phyloP scores from a whole-genome alignment of 768 basidiomycete genomes.

The Boletus pseudopeckii region DNA sequence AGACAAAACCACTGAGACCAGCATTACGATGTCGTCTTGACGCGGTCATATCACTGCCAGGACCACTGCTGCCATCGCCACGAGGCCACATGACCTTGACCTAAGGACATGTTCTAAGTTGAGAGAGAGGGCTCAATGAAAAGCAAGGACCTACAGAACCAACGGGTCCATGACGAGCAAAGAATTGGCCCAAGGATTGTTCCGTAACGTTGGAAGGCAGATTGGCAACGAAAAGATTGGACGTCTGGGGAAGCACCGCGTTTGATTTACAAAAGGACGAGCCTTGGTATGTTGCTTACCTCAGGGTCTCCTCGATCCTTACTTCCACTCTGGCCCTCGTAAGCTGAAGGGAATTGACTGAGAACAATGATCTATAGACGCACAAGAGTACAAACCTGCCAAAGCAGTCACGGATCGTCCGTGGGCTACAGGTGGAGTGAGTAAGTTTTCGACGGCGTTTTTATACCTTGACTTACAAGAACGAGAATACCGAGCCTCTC shows the following conservation, averaged over 20 bases:
- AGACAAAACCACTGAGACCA: slow-evolving; percentile 93
- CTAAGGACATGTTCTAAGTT: slow-evolving; percentile 35
- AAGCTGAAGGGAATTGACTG: slow-evolving; percentile 44
- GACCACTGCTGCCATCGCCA: slow-evolving; percentile 61
- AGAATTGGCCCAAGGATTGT: slow-evolving; percentile 80
- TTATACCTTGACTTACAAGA: slow-evolving; percentile 43
- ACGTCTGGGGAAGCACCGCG: slow-evolving; percentile 53
- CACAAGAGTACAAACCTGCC: slow-evolving; percentile 56
- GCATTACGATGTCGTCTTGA: slow-evolving; percentile 66
- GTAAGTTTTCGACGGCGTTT: background rate
- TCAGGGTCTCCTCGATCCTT: slow-evolving; percentile 86
- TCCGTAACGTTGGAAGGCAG: slow-evolving; percentile 86
- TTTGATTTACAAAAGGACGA: background rate
- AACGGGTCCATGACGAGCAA: slow-evolving; percentile 89
- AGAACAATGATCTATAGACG: background rate
- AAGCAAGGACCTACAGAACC: slow-evolving; percentile 61
- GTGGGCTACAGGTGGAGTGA: slow-evolving; percentile 38
- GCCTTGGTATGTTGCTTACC: slow-evolving; percentile 39
- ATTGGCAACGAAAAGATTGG: slow-evolving; percentile 95
- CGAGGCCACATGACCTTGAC: slow-evolving; percentile 99
- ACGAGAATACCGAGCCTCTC: slow-evolving; percentile 80
- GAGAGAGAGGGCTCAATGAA: background rate
- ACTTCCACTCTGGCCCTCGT: slow-evolving; percentile 87
- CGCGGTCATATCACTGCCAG: slow-evolving; percentile 73
- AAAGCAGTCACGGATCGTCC: slow-evolving; percentile 85